These are phyloP conservation scores for Elaeagnus macrophylla DNA, from an alignment of 306 rosid species.

Conservation along the genomic window DNA sequence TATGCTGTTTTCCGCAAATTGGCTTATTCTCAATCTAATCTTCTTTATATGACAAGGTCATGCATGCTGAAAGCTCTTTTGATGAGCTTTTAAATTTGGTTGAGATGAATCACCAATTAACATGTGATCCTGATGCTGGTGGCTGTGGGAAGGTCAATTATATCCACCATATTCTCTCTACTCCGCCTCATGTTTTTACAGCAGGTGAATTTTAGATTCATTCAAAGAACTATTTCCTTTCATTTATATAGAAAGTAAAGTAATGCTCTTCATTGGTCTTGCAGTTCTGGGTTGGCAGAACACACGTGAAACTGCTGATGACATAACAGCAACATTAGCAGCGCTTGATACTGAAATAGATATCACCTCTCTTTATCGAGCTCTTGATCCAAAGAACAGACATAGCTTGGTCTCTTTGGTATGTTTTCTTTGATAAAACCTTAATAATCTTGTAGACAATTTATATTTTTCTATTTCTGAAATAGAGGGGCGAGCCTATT, in stretches of 20 bases:
- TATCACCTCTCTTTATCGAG: conserved; percentile 76
- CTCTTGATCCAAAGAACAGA: conserved; percentile 55
- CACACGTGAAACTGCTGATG: conserved; percentile 72
- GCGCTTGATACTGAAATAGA: conserved; percentile 69
- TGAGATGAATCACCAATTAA: conserved; percentile 84
- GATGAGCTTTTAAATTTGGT: conserved; percentile 74
- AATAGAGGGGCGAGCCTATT: no score
- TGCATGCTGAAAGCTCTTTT: conserved; percentile 58
- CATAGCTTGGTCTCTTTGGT: conserved; percentile 96
- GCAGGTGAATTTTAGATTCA: conserved; percentile 50
- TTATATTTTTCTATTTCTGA: no score
- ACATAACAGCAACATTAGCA: conserved; percentile 64
- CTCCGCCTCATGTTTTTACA: conserved; percentile 81
- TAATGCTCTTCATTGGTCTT: conserved; percentile 16
- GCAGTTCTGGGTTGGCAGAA: conserved; percentile 98
- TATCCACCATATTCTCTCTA: conserved; percentile 81
- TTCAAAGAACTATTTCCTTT: conserved; percentile 1
- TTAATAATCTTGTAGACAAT: not conserved
- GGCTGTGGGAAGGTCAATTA: conserved; percentile 90
- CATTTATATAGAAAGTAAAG: conserved; percentile 1
- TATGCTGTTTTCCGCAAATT: conserved; percentile 12
- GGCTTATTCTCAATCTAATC: conserved; percentile 6
- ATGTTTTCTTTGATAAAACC: conserved; percentile 27
- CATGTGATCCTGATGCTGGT: conserved; percentile 73
- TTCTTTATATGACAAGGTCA: conserved; percentile 24